These are phyloP conservation scores for Elongisporangium prolatum DNA, from an alignment of 352 stramenopile species.

Conservation along the genomic window DNA sequence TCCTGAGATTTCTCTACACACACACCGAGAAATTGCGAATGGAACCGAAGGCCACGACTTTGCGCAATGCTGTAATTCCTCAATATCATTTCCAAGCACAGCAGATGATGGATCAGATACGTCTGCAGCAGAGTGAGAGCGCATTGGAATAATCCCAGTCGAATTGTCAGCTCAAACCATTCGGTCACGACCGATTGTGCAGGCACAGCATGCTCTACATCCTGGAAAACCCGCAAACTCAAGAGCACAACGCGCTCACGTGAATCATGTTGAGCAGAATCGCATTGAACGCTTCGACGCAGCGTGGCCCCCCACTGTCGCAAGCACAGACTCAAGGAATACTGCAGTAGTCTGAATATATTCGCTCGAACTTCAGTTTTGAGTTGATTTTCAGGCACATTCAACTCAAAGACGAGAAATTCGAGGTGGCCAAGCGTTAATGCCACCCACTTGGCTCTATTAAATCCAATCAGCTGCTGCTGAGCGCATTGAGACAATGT, in stretches of 20 bases:
- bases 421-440: neutral
- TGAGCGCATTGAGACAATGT: neutral
- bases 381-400: neutral
- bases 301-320: neutral
- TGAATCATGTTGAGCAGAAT: neutral
- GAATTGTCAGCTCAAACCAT: slow-evolving; percentile 17
- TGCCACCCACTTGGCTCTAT: no score
- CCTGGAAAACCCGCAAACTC: neutral
- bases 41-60: neutral
- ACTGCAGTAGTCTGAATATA: neutral
- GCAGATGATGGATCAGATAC: neutral
- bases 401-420: neutral
- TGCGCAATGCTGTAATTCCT: slow-evolving; percentile 6
- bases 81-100: slow-evolving; percentile 23
- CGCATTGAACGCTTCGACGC: neutral
- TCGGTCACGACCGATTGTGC: neutral
- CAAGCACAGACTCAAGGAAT: neutral
- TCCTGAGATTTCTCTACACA: slow-evolving; percentile 10
- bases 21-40: slow-evolving; percentile 14
- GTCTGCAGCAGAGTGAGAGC: slow-evolving; percentile 18
- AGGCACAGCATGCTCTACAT: neutral
- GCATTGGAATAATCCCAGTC: slow-evolving; percentile 18
- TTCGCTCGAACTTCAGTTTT: neutral
- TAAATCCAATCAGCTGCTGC: neutral
- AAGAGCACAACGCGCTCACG: neutral